Evolutionary conservation across 2,329 filamentous ascomycete genomes (phyloP), one percentile per base, ranked within the genome.

Genomic region (Pseudocercospora vitis): DNA sequence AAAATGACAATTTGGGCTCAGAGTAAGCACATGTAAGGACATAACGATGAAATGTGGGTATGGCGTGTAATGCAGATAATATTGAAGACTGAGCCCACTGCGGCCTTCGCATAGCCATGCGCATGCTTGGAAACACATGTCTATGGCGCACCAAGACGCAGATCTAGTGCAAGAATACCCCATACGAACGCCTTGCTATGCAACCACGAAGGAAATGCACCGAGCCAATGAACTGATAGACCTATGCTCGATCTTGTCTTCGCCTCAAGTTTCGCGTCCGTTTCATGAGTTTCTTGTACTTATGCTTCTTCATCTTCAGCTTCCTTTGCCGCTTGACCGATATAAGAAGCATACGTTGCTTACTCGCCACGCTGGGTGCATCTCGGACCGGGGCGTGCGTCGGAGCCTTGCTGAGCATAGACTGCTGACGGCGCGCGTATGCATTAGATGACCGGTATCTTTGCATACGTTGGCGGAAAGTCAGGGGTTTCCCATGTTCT

Each of bases 241-340:
- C 29, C 39, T 65, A 67, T 39, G 60, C 58, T 56, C 65, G 56
- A 54, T 72, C 89, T 67, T 94, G 78, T 78, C 91, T 95, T 70
- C 91, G 85, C 70, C 92, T 86, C 78, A 91, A 74, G 71, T 89
- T 92, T 72, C 92, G 84, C 68, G 92, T 96, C 74, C 85, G 83
- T 80, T 87, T 89, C 88, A 96, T 91, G 64, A 97, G 79, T 84
- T 99, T 99, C 91, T 96, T 97, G 76, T 96, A 96, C 85, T 99
- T 99, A 83, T 97, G 92, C 84, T 97, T 99, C 88, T 99, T 99
- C 91, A 99, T 99, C 84, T 91, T 96, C 69, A 96, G 77, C 78
- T 94, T 95, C 70, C 91, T 81, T 75, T 95, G 90, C 73, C 94
- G 82, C 80, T 87, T 91, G 64, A 96, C 92, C 69, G 89, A 95